Conservation (phyloP, 768 basidiomycete species). For the Suillus luteus region DNA sequence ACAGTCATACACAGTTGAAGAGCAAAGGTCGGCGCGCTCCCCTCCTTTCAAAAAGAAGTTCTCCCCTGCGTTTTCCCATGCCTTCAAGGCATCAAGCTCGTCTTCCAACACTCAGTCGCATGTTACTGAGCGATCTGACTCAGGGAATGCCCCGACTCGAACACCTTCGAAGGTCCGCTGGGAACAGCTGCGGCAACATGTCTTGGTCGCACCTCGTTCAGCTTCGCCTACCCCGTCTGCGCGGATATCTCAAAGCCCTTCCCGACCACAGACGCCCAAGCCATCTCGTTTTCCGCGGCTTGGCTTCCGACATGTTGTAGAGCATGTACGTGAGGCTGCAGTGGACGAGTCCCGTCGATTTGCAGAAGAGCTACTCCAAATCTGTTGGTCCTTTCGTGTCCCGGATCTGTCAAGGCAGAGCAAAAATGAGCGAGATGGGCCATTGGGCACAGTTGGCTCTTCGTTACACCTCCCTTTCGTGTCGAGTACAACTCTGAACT, state of each 20-base stretch:
- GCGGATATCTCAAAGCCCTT: conserved; percentile 9
- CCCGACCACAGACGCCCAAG: conserved; percentile 45
- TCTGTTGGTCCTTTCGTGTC: conserved; percentile 56
- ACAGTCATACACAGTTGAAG: neutral
- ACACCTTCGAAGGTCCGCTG: conserved; percentile 48
- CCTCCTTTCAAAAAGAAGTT: conserved; percentile 14
- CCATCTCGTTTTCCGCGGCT: conserved; percentile 50
- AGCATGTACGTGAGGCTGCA: conserved; percentile 55
- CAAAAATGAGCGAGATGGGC: conserved; percentile 30
- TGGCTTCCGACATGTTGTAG: conserved; percentile 66
- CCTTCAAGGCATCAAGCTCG: conserved; percentile 11
- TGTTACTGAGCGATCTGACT: conserved; percentile 8
- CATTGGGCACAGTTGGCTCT: conserved; percentile 35
- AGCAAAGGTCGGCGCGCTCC: neutral
- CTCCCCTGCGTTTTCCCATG: conserved; percentile 14
- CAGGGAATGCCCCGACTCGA: conserved; percentile 3
- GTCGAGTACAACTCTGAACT: conserved; percentile 35
- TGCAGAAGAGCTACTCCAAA: conserved; percentile 55
- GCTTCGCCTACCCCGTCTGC: conserved; percentile 23
- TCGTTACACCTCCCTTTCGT: conserved; percentile 45
- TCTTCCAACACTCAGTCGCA: conserved; percentile 1
- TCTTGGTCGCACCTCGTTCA: conserved; percentile 38
- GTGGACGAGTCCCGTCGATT: conserved; percentile 53
- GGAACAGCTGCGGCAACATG: conserved; percentile 57
- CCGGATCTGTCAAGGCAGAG: conserved; percentile 36